Conservation (phyloP, 768 basidiomycete genomes). For the Suillus subluteus region DNA sequence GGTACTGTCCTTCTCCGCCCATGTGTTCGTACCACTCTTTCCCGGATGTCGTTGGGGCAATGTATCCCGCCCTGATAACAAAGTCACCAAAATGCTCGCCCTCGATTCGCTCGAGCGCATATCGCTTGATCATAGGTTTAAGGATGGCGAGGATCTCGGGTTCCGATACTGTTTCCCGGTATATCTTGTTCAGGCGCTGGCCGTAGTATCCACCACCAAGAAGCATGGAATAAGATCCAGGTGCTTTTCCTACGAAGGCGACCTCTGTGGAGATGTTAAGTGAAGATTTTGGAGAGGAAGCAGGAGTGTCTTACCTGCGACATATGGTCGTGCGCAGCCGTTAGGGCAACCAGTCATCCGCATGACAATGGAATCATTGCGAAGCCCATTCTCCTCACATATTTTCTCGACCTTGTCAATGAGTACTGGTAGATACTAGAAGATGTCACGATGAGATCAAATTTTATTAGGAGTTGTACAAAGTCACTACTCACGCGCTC, state of each 20-base stretch:
- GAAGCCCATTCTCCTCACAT: conserved; percentile 89
- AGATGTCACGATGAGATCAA: conserved; percentile 39
- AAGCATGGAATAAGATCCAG: conserved; percentile 90
- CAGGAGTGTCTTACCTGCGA: conserved; percentile 62
- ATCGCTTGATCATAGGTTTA: conserved; percentile 91
- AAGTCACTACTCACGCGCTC: conserved; percentile 53
- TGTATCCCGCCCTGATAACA: conserved; percentile 89
- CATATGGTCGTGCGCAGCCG: conserved; percentile 91
- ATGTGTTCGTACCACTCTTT: conserved; percentile 85
- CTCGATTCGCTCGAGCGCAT: conserved; percentile 82
- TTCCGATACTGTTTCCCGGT: conserved; percentile 88
- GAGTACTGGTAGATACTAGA: conserved; percentile 86
- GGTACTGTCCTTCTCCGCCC: conserved; percentile 74
- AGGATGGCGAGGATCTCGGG: conserved; percentile 91
- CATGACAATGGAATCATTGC: conserved; percentile 97
- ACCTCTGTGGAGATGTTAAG: conserved; percentile 59
- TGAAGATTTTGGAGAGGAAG: conserved; percentile 5
- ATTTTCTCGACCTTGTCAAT: conserved; percentile 95
- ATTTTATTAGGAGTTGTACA: conserved; percentile 9
- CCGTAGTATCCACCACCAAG: conserved; percentile 96
- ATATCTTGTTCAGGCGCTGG: conserved; percentile 95
- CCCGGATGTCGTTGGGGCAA: conserved; percentile 82
- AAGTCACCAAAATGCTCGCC: conserved; percentile 97
- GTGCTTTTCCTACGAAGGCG: conserved; percentile 96
- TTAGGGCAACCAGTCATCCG: conserved; percentile 98